Conservation (phyloP, 1,139 yeast species). For the Suhomyces panamericanus region DNA sequence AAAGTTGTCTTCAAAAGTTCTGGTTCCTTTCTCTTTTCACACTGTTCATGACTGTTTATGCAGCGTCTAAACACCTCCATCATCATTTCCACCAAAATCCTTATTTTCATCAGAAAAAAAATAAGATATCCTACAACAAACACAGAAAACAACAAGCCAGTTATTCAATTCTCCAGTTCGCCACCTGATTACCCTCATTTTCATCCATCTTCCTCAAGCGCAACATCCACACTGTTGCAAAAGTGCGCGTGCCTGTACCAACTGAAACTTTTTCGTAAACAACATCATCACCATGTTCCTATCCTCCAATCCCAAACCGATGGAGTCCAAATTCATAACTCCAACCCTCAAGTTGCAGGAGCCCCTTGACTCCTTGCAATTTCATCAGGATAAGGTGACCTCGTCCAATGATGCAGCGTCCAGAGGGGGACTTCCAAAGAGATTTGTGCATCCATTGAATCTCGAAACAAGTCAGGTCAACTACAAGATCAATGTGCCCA, state of each 20-base stretch:
- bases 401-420: constrained; percentile 24
- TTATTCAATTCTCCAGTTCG: too few species aligned
- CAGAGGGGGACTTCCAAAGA: constrained; percentile 30
- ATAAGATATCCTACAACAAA: too few species aligned
- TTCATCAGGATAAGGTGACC: constrained; percentile 35
- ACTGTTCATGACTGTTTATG: too few species aligned
- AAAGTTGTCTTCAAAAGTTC: too few species aligned
- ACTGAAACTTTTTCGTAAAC: constrained; percentile 13
- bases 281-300: constrained; percentile 47
- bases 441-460: constrained; percentile 40
- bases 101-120: background rate
- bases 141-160: background rate
- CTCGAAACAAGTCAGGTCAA: constrained; percentile 44
- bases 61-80: background rate
- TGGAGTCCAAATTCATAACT: constrained; percentile 29
- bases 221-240: constrained; percentile 1
- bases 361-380: constrained; percentile 36
- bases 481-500: constrained; percentile 47
- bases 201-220: background rate
- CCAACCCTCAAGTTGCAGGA: constrained; percentile 40
- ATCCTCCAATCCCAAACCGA: constrained; percentile 18
- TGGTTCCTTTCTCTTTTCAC: background rate
- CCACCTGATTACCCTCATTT: background rate
- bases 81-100: background rate
- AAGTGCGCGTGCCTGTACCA: constrained; percentile 10